A percentile compares a stretch with the other conserved stretches of the same genome.
Evolutionary conservation across 2,329 filamentous ascomycete genomes (phyloP).

Genomic region (Celoporthe dispersa): DNA sequence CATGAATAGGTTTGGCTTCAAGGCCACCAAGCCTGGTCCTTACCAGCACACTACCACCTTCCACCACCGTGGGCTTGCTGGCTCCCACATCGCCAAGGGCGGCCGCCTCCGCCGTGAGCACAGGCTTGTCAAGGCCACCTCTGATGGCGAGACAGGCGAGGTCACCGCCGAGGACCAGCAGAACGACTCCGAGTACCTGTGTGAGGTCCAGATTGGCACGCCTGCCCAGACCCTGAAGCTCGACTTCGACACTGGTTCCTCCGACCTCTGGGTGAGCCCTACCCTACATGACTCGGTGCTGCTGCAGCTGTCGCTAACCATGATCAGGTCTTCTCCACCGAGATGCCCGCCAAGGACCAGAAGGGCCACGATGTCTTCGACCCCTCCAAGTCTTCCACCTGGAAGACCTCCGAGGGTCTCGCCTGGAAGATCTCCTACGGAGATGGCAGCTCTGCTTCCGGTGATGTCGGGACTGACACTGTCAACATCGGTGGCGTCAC

Average conservation of each 20-base stretch:
- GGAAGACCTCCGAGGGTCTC: conserved; percentile 50
- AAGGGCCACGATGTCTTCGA: conserved; percentile 61
- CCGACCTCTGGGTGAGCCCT: conserved; percentile 67
- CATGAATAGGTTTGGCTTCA: conserved; percentile 65
- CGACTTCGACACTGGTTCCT: conserved; percentile 73
- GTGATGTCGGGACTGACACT: conserved; percentile 66
- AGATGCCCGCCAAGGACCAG: conserved; percentile 44
- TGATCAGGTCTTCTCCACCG: conserved; percentile 58
- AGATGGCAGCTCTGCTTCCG: conserved; percentile 69
- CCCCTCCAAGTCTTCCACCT: conserved; percentile 64
- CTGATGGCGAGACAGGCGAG: conserved; percentile 44
- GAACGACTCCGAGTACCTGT: conserved; percentile 70
- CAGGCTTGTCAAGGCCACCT: conserved; percentile 50
- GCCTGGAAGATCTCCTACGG: conserved; percentile 72
- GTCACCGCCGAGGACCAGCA: conserved; percentile 67
- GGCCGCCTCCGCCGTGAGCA: conserved; percentile 52
- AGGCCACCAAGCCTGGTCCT: conserved; percentile 65
- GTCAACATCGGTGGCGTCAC: conserved; percentile 65
- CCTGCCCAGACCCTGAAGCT: conserved; percentile 65
- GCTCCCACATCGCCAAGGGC: conserved; percentile 49
- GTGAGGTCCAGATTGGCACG: conserved; percentile 66
- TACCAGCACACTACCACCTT: conserved; percentile 57
- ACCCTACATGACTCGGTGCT: background rate
- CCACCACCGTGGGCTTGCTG: conserved; percentile 52
- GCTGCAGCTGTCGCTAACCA: conserved; percentile 16